Evolutionary conservation across 768 basidiomycete species (phyloP), one percentile per base, ranked within the genome.

Genomic region (Tylopilus vinaceipallidus): DNA sequence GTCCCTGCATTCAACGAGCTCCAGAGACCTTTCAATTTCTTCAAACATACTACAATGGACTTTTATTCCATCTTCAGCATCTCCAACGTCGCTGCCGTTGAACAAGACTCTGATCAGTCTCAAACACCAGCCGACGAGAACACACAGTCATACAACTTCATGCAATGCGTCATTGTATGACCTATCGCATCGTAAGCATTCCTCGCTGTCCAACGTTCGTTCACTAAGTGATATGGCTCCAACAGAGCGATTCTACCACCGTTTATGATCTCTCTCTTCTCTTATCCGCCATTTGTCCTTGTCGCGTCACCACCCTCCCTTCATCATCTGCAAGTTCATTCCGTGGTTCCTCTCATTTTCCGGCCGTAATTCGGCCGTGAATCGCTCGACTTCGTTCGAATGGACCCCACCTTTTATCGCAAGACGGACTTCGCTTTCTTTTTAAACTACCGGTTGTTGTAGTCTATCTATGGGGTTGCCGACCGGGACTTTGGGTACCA

Each of bases 321-420:
- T 33, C 46, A 4, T 33, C 47, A 23, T 24, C 24, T 14, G 23
- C 45, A 54, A 7, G 8, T 42, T 33, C 45, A 55, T 24, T 46
- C 42, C 26, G n/a, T 42, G 44, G 36, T 35, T 7, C 17, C 19
- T 27, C 38, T 45, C 22, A 33, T 45, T 41, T 40, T 26, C 35
- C 49, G 36, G 53, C 60, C 53, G 33, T 8, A n/a, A 43, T 27
- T 42, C 43, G 54, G 49, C 38, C 45, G 26, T 47, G 24, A 14
- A 49, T 34, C 42, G 17, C 14, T 35, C 38, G n/a, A 14, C 29
- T 64, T 64, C 54, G 63, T 66, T 65, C 61, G 24, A 12, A 19
- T 20, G 13, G 27, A 6, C 29, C 43, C 32, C 23, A 17, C 11
- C n/a, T 38, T 57, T 55, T 50, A 53, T 54, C 45, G 41, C 26